Evolutionary conservation across 371 early-diverging fungal genomes (phyloP).

Genomic region (Mortierella sp.): DNA sequence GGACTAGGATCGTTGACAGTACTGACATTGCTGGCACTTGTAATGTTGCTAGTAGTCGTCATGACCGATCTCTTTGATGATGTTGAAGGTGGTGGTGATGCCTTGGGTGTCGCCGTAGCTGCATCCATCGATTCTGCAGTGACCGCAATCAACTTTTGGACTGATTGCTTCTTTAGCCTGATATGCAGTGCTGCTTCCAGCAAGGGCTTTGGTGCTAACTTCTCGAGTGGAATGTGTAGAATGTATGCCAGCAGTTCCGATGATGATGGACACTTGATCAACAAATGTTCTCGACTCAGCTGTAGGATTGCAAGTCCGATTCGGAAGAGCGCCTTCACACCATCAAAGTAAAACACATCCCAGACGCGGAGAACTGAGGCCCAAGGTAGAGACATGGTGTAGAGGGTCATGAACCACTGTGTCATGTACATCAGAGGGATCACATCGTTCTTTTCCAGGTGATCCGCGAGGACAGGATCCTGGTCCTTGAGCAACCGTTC

Average conservation of each 20-base stretch:
- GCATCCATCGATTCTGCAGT: conserved; percentile 27
- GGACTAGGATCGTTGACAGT: no score
- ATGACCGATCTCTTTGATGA: no score
- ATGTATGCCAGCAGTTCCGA: conserved; percentile 67
- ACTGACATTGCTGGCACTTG: conserved; percentile 1
- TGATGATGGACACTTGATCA: conserved; percentile 20
- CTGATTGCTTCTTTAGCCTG: conserved; percentile 14
- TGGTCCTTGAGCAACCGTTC: conserved; percentile 77
- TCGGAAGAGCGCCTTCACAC: conserved; percentile 77
- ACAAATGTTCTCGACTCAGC: conserved; percentile 57
- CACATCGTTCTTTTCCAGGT: conserved; percentile 82
- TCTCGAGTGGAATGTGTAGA: conserved; percentile 83
- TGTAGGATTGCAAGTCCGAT: conserved; percentile 84
- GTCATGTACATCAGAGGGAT: conserved; percentile 91
- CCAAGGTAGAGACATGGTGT: conserved; percentile 93
- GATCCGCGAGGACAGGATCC: conserved; percentile 74
- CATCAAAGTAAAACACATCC: conserved; percentile 93
- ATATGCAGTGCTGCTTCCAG: conserved; percentile 51
- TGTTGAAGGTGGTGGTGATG: no score
- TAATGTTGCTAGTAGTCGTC: no score
- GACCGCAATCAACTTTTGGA: conserved; percentile 19
- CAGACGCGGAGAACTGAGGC: conserved; percentile 89
- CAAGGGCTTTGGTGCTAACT: conserved; percentile 73
- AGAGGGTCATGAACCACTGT: conserved; percentile 94
- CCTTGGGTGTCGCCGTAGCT: no score